Evolutionary conservation across 176 grass and related monocot genomes (phyloP).

Genomic region (Musa schizocarpa): DNA sequence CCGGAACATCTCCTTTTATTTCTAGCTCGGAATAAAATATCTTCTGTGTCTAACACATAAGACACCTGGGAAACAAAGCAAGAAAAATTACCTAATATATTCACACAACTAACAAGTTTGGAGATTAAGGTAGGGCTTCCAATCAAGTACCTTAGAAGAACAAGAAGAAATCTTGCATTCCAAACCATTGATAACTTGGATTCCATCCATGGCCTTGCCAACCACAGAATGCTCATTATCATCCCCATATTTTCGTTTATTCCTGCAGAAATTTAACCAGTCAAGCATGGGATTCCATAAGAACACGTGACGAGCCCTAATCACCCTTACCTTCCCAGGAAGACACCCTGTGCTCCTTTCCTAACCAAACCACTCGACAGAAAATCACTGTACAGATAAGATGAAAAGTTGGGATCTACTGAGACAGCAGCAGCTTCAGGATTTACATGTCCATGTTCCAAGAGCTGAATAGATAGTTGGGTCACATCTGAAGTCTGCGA

Average conservation of each 20-base stretch:
- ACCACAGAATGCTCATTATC: slow-evolving; percentile 44
- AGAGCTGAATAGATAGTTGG: slow-evolving; percentile 43
- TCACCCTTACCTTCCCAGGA: slow-evolving; percentile 54
- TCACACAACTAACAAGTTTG: background rate
- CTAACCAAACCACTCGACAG: slow-evolving; percentile 42
- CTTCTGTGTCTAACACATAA: slow-evolving; percentile 92
- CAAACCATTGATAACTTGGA: slow-evolving; percentile 75
- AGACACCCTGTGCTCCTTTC: slow-evolving; percentile 47
- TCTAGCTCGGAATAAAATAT: slow-evolving; percentile 58
- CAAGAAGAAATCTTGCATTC: slow-evolving; percentile 91
- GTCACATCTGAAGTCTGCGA: slow-evolving; percentile 35
- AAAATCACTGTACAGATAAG: slow-evolving; percentile 36
- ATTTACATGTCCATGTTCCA: slow-evolving; percentile 55
- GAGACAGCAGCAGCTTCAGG: slow-evolving; percentile 38
- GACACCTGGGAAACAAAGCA: slow-evolving; percentile 38
- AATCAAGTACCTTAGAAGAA: slow-evolving; percentile 53
- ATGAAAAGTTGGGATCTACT: slow-evolving; percentile 50
- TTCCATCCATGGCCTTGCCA: slow-evolving; percentile 44
- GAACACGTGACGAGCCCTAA: background rate
- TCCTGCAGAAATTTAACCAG: slow-evolving; percentile 37
- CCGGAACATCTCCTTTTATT: slow-evolving; percentile 37
- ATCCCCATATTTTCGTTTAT: slow-evolving; percentile 53
- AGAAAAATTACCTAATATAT: background rate
- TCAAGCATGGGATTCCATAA: background rate
- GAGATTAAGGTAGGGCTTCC: background rate